phyloP scores from a whole-genome alignment of 768 basidiomycete species.

The Naganishia randhawae region DNA sequence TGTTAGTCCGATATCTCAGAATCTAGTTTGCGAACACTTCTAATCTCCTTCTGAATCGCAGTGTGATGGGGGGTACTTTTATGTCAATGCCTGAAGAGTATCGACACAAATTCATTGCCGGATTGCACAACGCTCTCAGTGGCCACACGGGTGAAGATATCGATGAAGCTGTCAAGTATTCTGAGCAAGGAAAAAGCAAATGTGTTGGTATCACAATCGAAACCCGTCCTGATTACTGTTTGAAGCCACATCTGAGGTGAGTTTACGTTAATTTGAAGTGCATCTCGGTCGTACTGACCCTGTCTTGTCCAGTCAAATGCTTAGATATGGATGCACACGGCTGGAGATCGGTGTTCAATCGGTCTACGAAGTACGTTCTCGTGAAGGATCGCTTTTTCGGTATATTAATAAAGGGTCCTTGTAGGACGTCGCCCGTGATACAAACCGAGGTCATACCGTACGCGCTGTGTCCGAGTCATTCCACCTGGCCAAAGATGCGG shows the following conservation, averaged over 20 bases:
- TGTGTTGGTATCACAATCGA: constrained; percentile 99
- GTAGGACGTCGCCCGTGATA: constrained; percentile 91
- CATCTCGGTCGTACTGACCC: not conserved
- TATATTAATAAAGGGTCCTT: not conserved
- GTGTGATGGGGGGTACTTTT: constrained; percentile 98
- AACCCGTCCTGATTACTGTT: constrained; percentile 95
- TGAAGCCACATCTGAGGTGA: constrained; percentile 89
- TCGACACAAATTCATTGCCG: constrained; percentile 85
- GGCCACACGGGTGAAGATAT: constrained; percentile 90
- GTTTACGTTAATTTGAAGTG: constrained; percentile 15
- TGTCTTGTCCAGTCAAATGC: constrained; percentile 75
- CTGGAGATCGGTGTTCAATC: constrained; percentile 98
- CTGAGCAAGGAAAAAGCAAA: constrained; percentile 95
- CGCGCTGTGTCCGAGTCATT: constrained; percentile 95
- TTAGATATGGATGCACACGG: constrained; percentile 96
- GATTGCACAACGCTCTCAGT: constrained; percentile 91
- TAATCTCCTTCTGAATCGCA: constrained; percentile 55
- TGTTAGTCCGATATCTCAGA: constrained; percentile 48
- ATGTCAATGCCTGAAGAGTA: constrained; percentile 99
- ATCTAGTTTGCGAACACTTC: not conserved
- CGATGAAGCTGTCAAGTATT: constrained; percentile 95
- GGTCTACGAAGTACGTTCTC: constrained; percentile 67
- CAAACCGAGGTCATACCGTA: constrained; percentile 97
- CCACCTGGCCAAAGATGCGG: constrained; percentile 96
- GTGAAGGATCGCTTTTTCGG: not conserved